phyloP scores from a whole-genome alignment of 169 alveolate species.

The Cardiosporidium cionae region DNA sequence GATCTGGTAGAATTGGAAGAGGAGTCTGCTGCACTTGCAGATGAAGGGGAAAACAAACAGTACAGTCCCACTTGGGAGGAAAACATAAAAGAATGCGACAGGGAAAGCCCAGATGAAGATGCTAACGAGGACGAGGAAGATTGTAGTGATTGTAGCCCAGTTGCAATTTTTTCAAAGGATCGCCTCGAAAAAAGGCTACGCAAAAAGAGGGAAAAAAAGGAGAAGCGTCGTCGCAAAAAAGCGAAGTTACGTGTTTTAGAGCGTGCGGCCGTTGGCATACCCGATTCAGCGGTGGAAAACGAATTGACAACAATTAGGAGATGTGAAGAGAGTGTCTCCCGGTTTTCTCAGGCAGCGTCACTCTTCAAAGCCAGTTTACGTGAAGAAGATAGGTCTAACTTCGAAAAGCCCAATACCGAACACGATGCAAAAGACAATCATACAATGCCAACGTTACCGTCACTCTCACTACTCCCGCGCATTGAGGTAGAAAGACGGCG shows the following conservation, averaged over 20 bases:
- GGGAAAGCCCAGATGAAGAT: background rate
- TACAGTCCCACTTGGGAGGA: no score
- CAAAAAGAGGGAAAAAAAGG: background rate
- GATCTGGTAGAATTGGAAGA: constrained; percentile 14
- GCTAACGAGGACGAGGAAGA: no score
- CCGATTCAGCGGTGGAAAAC: no score
- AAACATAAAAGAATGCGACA: background rate
- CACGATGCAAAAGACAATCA: background rate
- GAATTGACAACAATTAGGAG: background rate
- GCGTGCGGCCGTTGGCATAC: no score
- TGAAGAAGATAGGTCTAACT: background rate
- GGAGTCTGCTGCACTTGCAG: background rate
- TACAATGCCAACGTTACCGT: background rate
- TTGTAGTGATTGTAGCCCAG: background rate
- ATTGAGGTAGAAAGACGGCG: constrained; percentile 1
- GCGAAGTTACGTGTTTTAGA: no score
- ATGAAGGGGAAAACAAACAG: background rate
- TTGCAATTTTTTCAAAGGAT: background rate
- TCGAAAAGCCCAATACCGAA: background rate
- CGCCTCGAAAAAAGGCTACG: background rate
- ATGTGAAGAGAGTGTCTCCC: background rate
- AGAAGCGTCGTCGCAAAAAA: no score
- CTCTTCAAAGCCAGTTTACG: background rate
- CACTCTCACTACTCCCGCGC: background rate
- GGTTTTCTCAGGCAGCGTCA: background rate